These are phyloP conservation scores for Talaromyces sp. DNA, from an alignment of 2,329 filamentous ascomycete species.

Conservation along the genomic window DNA sequence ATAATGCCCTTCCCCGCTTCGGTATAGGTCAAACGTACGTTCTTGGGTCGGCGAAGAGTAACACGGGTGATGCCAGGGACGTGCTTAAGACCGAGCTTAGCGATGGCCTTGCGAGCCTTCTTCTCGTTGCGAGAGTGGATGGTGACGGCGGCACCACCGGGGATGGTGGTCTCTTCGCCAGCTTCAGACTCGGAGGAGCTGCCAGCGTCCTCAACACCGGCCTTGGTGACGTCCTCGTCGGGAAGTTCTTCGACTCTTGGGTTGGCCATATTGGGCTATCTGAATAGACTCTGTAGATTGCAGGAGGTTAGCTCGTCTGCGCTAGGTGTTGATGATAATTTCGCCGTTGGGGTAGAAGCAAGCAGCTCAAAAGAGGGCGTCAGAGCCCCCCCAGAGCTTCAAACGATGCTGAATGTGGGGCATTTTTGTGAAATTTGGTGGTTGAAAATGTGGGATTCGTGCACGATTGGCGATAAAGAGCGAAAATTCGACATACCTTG, in stretches of 20 bases:
- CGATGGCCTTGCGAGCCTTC: constrained; percentile 99
- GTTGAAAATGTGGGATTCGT: not conserved
- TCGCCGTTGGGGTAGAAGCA: not conserved
- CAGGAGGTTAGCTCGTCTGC: not conserved
- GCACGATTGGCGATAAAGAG: constrained; percentile 5
- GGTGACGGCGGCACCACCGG: constrained; percentile 80
- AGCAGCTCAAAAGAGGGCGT: not conserved
- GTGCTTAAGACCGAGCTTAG: constrained; percentile 95
- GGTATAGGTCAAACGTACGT: constrained; percentile 58
- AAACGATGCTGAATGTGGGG: not conserved
- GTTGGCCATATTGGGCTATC: constrained; percentile 72
- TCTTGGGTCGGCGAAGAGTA: constrained; percentile 96
- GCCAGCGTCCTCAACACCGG: constrained; percentile 66
- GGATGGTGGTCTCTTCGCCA: constrained; percentile 59
- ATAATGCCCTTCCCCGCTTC: not conserved
- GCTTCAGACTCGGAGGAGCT: constrained; percentile 47
- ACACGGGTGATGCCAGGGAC: constrained; percentile 97
- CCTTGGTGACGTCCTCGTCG: constrained; percentile 80
- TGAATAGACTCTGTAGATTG: not conserved
- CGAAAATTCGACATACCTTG: constrained; percentile 29
- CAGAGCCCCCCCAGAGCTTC: not conserved
- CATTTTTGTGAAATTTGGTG: not conserved
- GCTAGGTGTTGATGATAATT: not conserved
- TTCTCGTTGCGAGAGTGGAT: constrained; percentile 99
- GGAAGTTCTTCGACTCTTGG: constrained; percentile 96